Percentiles rank a stretch among this genome's conserved stretches.
phyloP scores from a whole-genome alignment of 441 rosid species.

The Geranium incanum region DNA sequence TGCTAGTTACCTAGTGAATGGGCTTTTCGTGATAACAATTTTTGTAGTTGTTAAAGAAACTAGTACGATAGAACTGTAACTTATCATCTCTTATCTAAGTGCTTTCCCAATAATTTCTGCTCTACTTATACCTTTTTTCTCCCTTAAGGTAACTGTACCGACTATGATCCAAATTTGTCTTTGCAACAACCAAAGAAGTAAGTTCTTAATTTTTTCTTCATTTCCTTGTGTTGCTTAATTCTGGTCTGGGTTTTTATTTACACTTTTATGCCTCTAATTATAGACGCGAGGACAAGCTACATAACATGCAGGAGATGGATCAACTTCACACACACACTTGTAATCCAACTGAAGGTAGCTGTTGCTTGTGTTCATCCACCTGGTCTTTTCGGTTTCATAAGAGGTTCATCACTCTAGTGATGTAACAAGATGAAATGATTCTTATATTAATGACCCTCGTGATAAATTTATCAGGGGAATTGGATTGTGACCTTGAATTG shows the following conservation, averaged over 20 bases:
- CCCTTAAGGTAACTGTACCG: slow-evolving; percentile 33
- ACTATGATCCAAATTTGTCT: slow-evolving; percentile 23
- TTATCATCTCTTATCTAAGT: neutral
- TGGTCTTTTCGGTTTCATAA: slow-evolving; percentile 8
- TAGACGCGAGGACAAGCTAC: slow-evolving; percentile 25
- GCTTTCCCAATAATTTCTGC: neutral
- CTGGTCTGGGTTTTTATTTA: slow-evolving; percentile 11
- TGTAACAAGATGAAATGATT: slow-evolving; percentile 4
- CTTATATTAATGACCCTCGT: slow-evolving; percentile 8
- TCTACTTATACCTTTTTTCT: slow-evolving; percentile 8
- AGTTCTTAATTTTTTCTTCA: slow-evolving; percentile 19
- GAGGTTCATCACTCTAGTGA: neutral
- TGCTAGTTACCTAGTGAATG: slow-evolving; percentile 1
- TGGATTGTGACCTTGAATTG: slow-evolving; percentile 21
- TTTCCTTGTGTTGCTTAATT: slow-evolving; percentile 11
- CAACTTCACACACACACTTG: slow-evolving; percentile 19
- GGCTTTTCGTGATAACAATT: slow-evolving; percentile 1
- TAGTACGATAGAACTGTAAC: neutral
- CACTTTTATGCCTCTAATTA: slow-evolving; percentile 3
- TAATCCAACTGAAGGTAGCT: slow-evolving; percentile 38
- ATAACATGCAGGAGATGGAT: slow-evolving; percentile 19
- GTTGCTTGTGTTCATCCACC: neutral
- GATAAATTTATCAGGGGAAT: slow-evolving; percentile 23
- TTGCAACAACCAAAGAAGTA: slow-evolving; percentile 36
- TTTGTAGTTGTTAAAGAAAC: neutral